Percentiles rank a stretch among this genome's conserved stretches.
Conservation (phyloP, 1,139 yeast species). For the Suhomyces wounanorum region DNA sequence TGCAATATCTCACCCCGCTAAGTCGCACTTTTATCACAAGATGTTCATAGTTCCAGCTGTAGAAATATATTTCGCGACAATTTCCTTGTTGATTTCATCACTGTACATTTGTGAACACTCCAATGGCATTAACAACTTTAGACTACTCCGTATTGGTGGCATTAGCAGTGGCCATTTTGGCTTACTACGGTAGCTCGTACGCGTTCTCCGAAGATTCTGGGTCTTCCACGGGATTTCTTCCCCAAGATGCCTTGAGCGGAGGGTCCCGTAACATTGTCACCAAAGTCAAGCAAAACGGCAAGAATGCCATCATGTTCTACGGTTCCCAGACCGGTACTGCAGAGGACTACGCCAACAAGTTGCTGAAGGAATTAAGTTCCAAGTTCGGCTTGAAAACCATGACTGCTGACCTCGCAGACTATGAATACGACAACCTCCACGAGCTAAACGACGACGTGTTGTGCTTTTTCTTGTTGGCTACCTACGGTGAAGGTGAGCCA, state of each 20-base stretch:
- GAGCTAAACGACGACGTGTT: conserved; percentile 54
- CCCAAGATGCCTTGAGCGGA: conserved; percentile 38
- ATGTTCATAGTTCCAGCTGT: neutral
- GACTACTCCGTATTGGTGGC: conserved; percentile 71
- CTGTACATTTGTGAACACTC: neutral
- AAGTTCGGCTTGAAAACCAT: conserved; percentile 80
- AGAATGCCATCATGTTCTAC: conserved; percentile 79
- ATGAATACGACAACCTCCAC: conserved; percentile 75
- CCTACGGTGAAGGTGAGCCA: conserved; percentile 98
- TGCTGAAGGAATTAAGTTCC: conserved; percentile 83
- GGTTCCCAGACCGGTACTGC: conserved; percentile 99
- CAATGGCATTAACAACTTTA: conserved; percentile 61
- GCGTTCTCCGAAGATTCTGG: conserved; percentile 46
- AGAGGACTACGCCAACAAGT: conserved; percentile 91
- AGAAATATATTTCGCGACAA: conserved; percentile 1
- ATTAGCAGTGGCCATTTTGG: conserved; percentile 61
- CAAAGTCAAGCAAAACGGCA: conserved; percentile 60
- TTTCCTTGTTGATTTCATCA: neutral
- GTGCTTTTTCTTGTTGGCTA: conserved; percentile 78
- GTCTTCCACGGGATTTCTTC: conserved; percentile 38
- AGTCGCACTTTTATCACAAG: conserved; percentile 1
- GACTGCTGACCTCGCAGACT: conserved; percentile 87
- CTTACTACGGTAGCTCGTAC: conserved; percentile 67
- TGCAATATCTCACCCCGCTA: conserved; percentile 1
- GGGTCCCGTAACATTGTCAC: conserved; percentile 65